These are phyloP conservation scores for Lepraria neglecta DNA, from an alignment of 495 filamentous ascomycete genomes.

Conservation along the genomic window DNA sequence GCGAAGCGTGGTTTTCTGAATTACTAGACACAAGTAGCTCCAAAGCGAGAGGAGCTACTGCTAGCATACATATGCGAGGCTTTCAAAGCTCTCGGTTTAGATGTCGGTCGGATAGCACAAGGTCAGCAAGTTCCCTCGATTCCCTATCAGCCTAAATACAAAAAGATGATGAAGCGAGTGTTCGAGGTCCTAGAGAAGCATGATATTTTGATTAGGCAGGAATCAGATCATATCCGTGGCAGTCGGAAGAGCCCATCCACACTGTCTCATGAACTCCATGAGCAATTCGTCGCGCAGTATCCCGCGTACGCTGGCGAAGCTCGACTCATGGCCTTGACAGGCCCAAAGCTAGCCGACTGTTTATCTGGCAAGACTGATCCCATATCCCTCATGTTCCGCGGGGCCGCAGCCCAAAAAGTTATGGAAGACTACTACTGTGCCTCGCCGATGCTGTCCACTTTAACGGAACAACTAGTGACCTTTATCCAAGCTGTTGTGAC, in stretches of 20 bases:
- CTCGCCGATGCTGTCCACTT: conserved; percentile 28
- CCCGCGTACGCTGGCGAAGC: conserved; percentile 27
- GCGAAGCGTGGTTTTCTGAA: conserved; percentile 17
- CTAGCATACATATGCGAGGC: conserved; percentile 37
- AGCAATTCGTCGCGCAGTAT: conserved; percentile 12
- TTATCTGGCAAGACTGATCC: conserved; percentile 31
- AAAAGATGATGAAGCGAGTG: conserved; percentile 31
- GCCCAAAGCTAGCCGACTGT: conserved; percentile 30
- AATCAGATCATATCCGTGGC: conserved; percentile 5
- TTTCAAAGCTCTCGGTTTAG: conserved; percentile 32
- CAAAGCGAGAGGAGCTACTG: conserved; percentile 30
- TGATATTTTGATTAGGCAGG: conserved; percentile 15
- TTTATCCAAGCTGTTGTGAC: conserved; percentile 25
- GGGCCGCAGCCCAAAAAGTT: conserved; percentile 22
- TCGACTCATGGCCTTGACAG: conserved; percentile 28
- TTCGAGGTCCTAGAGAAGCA: conserved; percentile 33
- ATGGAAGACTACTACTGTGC: conserved; percentile 29
- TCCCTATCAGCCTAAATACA: conserved; percentile 28
- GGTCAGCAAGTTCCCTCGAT: conserved; percentile 29
- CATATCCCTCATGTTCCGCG: conserved; percentile 31
- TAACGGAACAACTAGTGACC: conserved; percentile 27
- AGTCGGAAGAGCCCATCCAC: conserved; percentile 15
- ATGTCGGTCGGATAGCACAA: conserved; percentile 24
- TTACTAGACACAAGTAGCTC: conserved; percentile 34
- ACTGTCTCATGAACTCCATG: conserved; percentile 1